These are phyloP conservation scores for Wickerhamiella brachini DNA, from an alignment of 805 yeast species.

Conservation along the genomic window DNA sequence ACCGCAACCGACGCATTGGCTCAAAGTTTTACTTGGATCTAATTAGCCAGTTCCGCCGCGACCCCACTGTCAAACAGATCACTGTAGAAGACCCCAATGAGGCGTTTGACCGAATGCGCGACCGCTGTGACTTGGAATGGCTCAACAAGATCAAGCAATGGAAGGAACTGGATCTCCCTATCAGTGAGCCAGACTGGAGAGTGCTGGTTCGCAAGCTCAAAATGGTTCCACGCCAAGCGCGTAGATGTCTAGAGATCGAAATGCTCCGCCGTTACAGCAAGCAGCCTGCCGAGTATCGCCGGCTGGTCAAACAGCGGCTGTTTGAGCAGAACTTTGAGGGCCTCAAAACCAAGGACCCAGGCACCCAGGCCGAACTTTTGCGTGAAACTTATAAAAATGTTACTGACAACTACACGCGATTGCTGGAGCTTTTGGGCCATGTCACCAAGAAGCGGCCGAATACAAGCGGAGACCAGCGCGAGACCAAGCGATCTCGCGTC, in stretches of 20 bases:
- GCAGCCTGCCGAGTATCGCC: conserved; percentile 27
- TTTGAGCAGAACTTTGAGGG: conserved; percentile 73
- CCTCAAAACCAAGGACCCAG: conserved; percentile 54
- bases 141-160: conserved; percentile 6
- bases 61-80: conserved; percentile 45
- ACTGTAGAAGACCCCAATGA: conserved; percentile 94
- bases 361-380: conserved; percentile 56
- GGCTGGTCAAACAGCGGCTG: conserved; percentile 60
- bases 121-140: conserved; percentile 50
- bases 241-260: conserved; percentile 65
- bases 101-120: conserved; percentile 80
- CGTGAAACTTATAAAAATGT: conserved; percentile 46
- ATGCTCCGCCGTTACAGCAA: conserved; percentile 29
- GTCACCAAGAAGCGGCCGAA: background rate
- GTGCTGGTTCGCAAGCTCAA: conserved; percentile 27
- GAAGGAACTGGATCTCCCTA: conserved; percentile 8
- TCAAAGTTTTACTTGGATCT: conserved; percentile 41
- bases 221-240: conserved; percentile 65
- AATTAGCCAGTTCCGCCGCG: conserved; percentile 40
- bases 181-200: conserved; percentile 26
- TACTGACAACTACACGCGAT: background rate
- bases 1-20: conserved; percentile 66
- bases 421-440: background rate
- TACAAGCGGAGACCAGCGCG: background rate
- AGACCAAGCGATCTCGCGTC: background rate